phyloP scores from a whole-genome alignment of 176 grass and related monocot species.

The Bolboschoenus planiculmis region DNA sequence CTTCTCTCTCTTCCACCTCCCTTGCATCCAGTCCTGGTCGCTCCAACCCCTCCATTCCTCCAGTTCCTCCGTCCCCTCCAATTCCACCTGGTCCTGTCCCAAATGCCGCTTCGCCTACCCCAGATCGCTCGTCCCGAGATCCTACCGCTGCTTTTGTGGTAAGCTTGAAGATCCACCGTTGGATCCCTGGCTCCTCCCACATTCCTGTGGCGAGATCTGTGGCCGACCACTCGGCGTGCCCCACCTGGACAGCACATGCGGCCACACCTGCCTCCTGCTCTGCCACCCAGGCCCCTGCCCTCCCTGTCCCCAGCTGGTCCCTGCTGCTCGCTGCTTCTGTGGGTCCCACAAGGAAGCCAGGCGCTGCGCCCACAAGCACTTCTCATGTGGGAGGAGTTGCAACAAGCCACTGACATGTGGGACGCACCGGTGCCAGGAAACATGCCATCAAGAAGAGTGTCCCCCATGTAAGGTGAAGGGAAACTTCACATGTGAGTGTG shows the following conservation, averaged over 20 bases:
- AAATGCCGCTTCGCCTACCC: slow-evolving; percentile 79
- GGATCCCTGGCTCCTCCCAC: slow-evolving; percentile 90
- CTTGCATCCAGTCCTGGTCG: slow-evolving; percentile 91
- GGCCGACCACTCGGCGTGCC: slow-evolving; percentile 35
- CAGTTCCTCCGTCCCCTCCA: slow-evolving; percentile 34
- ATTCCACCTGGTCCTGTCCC: slow-evolving; percentile 86
- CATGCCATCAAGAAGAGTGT: slow-evolving; percentile 62
- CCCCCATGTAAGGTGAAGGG: slow-evolving; percentile 50
- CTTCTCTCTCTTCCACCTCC: slow-evolving; percentile 76
- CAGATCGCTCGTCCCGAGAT: slow-evolving; percentile 49
- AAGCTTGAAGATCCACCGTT: slow-evolving; percentile 56
- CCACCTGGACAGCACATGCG: slow-evolving; percentile 37
- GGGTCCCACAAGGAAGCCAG: slow-evolving; percentile 41
- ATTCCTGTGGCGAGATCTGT: slow-evolving; percentile 74
- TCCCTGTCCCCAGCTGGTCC: slow-evolving; percentile 61
- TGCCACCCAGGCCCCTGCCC: slow-evolving; percentile 92
- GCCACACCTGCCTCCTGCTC: slow-evolving; percentile 71
- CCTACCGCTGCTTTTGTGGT: slow-evolving; percentile 75
- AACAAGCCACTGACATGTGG: slow-evolving; percentile 52
- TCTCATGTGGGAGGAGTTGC: slow-evolving; percentile 54
- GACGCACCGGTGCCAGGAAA: slow-evolving; percentile 46
- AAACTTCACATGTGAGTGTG: slow-evolving; percentile 52
- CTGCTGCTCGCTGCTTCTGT: slow-evolving; percentile 54
- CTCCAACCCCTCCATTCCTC: slow-evolving; percentile 49
- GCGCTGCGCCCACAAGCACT: slow-evolving; percentile 67